Evolutionary conservation across 2,329 filamentous ascomycete species (phyloP).

Genomic region (Fusarium sambucinum): DNA sequence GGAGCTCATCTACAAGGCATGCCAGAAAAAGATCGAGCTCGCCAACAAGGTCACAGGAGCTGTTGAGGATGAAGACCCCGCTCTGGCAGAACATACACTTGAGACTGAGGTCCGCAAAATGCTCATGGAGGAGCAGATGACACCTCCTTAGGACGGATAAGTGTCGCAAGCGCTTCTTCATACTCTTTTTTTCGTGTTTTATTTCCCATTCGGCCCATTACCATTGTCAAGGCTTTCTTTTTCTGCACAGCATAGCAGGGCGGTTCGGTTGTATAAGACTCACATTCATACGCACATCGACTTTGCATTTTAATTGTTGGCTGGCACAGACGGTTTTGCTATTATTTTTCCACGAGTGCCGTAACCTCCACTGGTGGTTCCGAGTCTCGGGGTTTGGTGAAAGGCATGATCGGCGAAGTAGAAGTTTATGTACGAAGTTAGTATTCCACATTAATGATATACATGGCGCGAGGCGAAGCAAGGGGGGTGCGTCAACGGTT

Average conservation of each 20-base stretch:
- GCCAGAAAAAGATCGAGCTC: slow-evolving; percentile 91
- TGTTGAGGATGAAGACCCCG: slow-evolving; percentile 48
- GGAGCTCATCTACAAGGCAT: slow-evolving; percentile 91
- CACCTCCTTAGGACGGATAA: slow-evolving; percentile 53
- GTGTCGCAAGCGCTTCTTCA: neutral
- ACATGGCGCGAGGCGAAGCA: slow-evolving; percentile 21
- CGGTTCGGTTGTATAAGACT: slow-evolving; percentile 26
- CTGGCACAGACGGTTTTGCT: slow-evolving; percentile 10
- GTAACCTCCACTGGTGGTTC: slow-evolving; percentile 2
- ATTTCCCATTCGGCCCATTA: slow-evolving; percentile 9
- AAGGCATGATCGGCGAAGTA: slow-evolving; percentile 2
- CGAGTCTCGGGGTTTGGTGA: slow-evolving; percentile 4
- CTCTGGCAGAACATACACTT: slow-evolving; percentile 52
- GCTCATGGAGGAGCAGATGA: slow-evolving; percentile 56
- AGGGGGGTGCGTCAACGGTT: slow-evolving; percentile 19
- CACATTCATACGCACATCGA: slow-evolving; percentile 3
- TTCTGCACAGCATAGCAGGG: slow-evolving; percentile 32
- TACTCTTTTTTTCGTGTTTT: neutral
- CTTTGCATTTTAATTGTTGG: slow-evolving; percentile 16
- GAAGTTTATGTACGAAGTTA: slow-evolving; percentile 17
- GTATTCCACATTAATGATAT: slow-evolving; percentile 25
- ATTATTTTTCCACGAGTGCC: slow-evolving; percentile 2
- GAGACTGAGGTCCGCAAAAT: slow-evolving; percentile 61
- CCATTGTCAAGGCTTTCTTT: slow-evolving; percentile 16
- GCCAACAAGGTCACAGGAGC: slow-evolving; percentile 71